Percentiles rank a stretch among this genome's conserved stretches.
Conservation (phyloP, 148 eudicot species). For the Cornus controversa region DNA sequence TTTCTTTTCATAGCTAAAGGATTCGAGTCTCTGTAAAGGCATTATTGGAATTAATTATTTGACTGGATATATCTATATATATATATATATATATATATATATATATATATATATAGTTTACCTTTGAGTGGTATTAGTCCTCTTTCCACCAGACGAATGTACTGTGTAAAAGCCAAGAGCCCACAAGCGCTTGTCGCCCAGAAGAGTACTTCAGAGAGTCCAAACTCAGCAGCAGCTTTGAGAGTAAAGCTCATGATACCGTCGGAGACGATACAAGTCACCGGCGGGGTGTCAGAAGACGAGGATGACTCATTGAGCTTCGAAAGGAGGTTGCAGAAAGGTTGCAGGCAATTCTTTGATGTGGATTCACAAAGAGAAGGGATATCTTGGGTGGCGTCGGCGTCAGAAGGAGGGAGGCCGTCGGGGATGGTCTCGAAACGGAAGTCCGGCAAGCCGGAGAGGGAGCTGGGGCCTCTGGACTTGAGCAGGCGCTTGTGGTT, state of each 20-base stretch:
- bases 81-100: no score
- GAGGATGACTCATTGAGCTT: slow-evolving; percentile 15
- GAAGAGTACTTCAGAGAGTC: slow-evolving; percentile 34
- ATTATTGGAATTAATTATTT: no score
- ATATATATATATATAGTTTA: no score
- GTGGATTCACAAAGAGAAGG: slow-evolving; percentile 24
- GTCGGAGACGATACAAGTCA: slow-evolving; percentile 39
- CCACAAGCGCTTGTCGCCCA: slow-evolving; percentile 52
- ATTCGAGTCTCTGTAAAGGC: no score
- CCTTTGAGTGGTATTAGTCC: slow-evolving; percentile 47
- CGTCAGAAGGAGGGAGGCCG: slow-evolving; percentile 31
- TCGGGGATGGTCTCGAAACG: slow-evolving; percentile 46
- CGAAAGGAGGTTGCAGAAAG: slow-evolving; percentile 21
- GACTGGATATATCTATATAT: no score
- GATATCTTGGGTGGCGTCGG: slow-evolving; percentile 33
- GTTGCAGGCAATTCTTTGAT: slow-evolving; percentile 13
- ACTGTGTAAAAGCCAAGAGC: slow-evolving; percentile 28
- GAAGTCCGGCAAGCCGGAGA: slow-evolving; percentile 35
- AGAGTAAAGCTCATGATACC: slow-evolving; percentile 34
- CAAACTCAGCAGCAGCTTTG: slow-evolving; percentile 34
- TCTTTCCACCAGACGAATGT: slow-evolving; percentile 19
- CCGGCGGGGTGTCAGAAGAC: slow-evolving; percentile 25
- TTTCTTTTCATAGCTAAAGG: no score
- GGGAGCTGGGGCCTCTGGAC: slow-evolving; percentile 33
- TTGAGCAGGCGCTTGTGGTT: slow-evolving; percentile 40